Conservation (phyloP, 2,329 filamentous ascomycete genomes). For the Dissoconium aciculare region DNA sequence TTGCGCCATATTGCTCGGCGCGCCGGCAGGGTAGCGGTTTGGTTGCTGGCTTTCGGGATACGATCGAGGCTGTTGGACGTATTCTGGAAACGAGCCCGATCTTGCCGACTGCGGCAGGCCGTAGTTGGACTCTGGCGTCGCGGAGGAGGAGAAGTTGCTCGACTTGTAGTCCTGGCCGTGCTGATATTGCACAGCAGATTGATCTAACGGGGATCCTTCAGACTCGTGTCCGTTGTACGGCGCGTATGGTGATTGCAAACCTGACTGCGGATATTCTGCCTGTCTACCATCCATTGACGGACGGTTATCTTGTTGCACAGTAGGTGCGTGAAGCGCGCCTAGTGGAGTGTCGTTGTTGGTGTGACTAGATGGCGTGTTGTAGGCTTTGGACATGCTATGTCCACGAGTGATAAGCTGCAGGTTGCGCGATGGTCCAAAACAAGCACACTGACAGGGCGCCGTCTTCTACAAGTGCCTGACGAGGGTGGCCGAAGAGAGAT, state of each 20-base stretch:
- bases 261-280: slow-evolving; percentile 38
- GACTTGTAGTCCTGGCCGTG: slow-evolving; percentile 66
- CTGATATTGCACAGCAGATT: slow-evolving; percentile 83
- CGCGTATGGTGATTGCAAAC: slow-evolving; percentile 40
- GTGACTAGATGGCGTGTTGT: slow-evolving; percentile 16
- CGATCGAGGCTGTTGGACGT: slow-evolving; percentile 56
- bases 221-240: slow-evolving; percentile 48
- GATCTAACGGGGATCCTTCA: slow-evolving; percentile 79
- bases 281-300: slow-evolving; percentile 42
- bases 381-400: slow-evolving; percentile 35
- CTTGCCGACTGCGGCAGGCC: slow-evolving; percentile 59
- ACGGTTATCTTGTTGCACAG: slow-evolving; percentile 24
- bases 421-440: slow-evolving; percentile 20
- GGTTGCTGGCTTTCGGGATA: slow-evolving; percentile 59
- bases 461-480: slow-evolving; percentile 23
- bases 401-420: slow-evolving; percentile 18
- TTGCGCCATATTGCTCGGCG: slow-evolving; percentile 84
- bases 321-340: slow-evolving; percentile 26
- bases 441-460: slow-evolving; percentile 22
- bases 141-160: slow-evolving; percentile 56
- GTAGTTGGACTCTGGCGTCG: slow-evolving; percentile 83
- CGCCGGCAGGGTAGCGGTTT: slow-evolving; percentile 60
- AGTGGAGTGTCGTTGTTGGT: slow-evolving; percentile 26
- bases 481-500: slow-evolving; percentile 19
- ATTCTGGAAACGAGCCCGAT: slow-evolving; percentile 74